Base-by-base conservation (phyloP, 257 asterid species). In the Nicotiana attenuata region DNA sequence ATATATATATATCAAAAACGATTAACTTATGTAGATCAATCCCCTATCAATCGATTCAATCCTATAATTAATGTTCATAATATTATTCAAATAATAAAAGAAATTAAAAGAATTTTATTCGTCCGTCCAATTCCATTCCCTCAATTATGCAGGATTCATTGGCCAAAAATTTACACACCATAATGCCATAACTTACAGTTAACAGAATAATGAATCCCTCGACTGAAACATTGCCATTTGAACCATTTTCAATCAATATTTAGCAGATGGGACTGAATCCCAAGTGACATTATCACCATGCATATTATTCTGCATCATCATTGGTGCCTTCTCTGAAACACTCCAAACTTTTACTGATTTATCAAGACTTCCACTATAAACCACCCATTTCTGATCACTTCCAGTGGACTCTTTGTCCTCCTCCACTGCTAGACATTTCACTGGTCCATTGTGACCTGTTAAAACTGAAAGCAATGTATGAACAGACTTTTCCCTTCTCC, bases 351-450 rank as follows among this genome's bases (percentile, higher is more conserved):
- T 90, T 22, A 92, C 92, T 24, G 94, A 89, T 7, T 88, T 90
- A 57, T 92, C 96, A 5, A 92, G 85, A 71, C 94, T 90, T 56
- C 97, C 97, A 67, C 93, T 92, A 45, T 92, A 92, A 7, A 88
- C 88, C 77, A 83, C 81, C 92, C 94, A 92, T 73, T 80, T 86
- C 67, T 82, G 61, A 20, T 83, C 85, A 47, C 81, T 86, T 57
- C 33, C 89, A 5, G 75, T 38, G 7, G 82, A 29, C 15, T 69
- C 89, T 65, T 52, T 55, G 8, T 89, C 94, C 85, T 85, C 87
- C 89, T 89, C 94, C 77, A 89, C 91, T 16, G 93, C 91, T 41
- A 92, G 73, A 57, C 97, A 92, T 87, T 92, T 92, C 31, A 92
- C 97, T 15, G 93, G 93, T 29, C 93, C 94, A 1, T 83, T 81